These are phyloP conservation scores for Fonsecaea nubica DNA, from an alignment of 2,329 filamentous ascomycete species.

Conservation along the genomic window DNA sequence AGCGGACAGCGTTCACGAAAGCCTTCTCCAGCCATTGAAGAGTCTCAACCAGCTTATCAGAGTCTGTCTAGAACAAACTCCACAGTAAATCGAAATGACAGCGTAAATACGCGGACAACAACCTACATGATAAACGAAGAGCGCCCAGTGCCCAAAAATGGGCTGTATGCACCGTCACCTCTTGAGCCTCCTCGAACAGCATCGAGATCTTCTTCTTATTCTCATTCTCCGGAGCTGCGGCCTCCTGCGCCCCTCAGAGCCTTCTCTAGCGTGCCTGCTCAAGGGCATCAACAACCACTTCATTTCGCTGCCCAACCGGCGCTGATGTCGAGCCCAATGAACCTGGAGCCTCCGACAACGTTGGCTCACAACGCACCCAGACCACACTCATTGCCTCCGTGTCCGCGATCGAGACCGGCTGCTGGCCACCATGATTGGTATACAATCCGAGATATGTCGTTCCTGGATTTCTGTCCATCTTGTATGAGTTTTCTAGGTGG, in stretches of 20 bases:
- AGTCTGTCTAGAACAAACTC: constrained; percentile 29
- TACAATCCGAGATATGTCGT: constrained; percentile 71
- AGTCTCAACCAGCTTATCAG: constrained; percentile 17
- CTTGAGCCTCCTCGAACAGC: constrained; percentile 27
- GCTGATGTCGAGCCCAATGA: constrained; percentile 21
- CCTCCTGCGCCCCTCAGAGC: constrained; percentile 27
- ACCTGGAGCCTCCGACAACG: constrained; percentile 19
- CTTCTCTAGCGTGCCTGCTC: constrained; percentile 24
- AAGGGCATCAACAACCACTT: constrained; percentile 17
- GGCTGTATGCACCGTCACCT: constrained; percentile 22
- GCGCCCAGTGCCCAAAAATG: constrained; percentile 15
- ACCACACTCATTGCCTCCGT: constrained; percentile 62
- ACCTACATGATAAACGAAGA: constrained; percentile 33
- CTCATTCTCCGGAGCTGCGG: constrained; percentile 29
- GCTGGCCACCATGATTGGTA: constrained; percentile 78
- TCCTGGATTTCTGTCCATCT: constrained; percentile 80
- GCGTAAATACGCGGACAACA: constrained; percentile 19
- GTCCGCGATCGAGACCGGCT: constrained; percentile 69
- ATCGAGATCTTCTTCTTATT: constrained; percentile 33
- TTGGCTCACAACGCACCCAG: constrained; percentile 6
- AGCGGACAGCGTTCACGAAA: constrained; percentile 37
- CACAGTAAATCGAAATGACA: constrained; percentile 24
- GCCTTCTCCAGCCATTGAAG: constrained; percentile 33
- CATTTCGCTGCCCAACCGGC: constrained; percentile 20
- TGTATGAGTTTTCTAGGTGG: constrained; percentile 77